Conservation (phyloP, 164 flowering plant genomes). For the Annona squamosa region DNA sequence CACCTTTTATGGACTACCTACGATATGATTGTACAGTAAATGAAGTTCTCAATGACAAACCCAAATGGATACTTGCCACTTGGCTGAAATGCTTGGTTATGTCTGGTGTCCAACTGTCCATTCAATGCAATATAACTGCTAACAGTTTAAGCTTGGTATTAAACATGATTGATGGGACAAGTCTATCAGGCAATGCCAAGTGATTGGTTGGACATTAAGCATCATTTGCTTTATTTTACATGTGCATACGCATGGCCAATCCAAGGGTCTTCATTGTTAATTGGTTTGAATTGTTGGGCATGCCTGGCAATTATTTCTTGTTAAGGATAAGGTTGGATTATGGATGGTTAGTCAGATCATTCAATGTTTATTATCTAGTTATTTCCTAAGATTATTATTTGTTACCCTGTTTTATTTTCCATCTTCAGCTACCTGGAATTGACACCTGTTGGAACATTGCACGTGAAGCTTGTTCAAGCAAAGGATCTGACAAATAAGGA, state of each 20-base stretch:
- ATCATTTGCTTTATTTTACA: background rate
- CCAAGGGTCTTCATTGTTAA: background rate
- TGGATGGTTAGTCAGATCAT: background rate
- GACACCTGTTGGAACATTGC: slow-evolving; percentile 86
- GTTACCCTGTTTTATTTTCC: background rate
- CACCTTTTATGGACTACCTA: background rate
- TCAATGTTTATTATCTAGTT: background rate
- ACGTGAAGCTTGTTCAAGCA: slow-evolving; percentile 98
- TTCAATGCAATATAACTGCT: background rate
- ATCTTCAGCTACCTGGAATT: slow-evolving; percentile 75
- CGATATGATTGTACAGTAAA: background rate
- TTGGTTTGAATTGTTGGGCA: background rate
- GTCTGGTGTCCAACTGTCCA: background rate
- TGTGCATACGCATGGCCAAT: background rate
- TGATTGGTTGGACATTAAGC: background rate
- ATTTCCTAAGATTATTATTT: background rate
- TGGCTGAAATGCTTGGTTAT: background rate
- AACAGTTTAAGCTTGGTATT: background rate
- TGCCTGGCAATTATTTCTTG: background rate
- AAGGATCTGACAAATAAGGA: slow-evolving; percentile 88
- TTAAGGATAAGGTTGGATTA: no score
- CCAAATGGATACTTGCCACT: background rate
- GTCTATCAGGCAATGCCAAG: background rate
- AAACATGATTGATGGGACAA: background rate
- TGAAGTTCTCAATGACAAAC: background rate